Evolutionary conservation across 2,329 filamentous ascomycete genomes (phyloP), one percentile per base, ranked within the genome.

Genomic region (Fusarium buharicum): DNA sequence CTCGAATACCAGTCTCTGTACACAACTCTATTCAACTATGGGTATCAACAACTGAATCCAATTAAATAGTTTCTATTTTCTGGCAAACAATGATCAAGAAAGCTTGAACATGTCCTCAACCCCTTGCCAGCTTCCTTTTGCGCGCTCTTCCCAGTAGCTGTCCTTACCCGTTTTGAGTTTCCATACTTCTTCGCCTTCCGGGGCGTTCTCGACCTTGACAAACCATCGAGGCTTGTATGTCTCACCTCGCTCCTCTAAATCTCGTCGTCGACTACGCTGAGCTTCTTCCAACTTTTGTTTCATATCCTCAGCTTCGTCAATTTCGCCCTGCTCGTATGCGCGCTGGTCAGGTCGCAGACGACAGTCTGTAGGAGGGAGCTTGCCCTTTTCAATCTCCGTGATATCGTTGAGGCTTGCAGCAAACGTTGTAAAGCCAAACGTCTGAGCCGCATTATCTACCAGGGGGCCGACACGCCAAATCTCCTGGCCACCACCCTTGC

Each of bases 101-200:
- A 64, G 43, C 46, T 51, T 59, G 33, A 84, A 87, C 48, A 87
- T 78, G 41, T 84, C 76, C 62, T 81, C 77, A 30, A 86, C 74
- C 6, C 82, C 83, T 4, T 72, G 75, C 92, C 91, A 97, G 52
- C 80, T 80, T 2, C 88, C 88, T 63, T 79, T 85, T 3, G 81
- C 83, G 59, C 94, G 85, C 77, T 92, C 89, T 73, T 97, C 93
- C 95, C 95, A 99, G 77, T 99, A 99, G 9, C 92, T 89, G 16
- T 96, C 92, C 76, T 90, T 93, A 17, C 93, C 92, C 3, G 81
- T 81, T 79, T 89, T 95, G 62, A 97, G 76, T 70, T 87, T 84
- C 91, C 91, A 91, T 11, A 90, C 81, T 72, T 90, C 87, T 72
- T 90, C 88, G 4, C 84, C 84, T 43, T 85, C 83, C 13, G 78